Base-by-base conservation (phyloP, 2,329 filamentous ascomycete genomes). In the Ophiocordyceps camponoti-saundersi region DNA sequence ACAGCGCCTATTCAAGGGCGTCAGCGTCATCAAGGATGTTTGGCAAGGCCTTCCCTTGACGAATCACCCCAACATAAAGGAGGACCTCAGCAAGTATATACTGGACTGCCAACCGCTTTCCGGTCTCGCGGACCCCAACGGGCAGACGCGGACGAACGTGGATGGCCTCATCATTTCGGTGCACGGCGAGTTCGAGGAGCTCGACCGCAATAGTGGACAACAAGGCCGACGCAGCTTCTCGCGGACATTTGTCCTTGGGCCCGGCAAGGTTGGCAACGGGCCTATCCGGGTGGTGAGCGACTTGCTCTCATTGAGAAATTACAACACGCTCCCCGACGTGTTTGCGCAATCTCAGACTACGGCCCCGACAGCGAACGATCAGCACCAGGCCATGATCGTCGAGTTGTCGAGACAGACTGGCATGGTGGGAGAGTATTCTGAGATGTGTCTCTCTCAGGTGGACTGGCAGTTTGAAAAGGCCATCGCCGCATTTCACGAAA, bases 101-200 rank as follows among this genome's bases (percentile, higher is more conserved):
- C 79, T 94, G 58, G 87, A 94, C 62, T 89, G 85, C 53, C 81
- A 87, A 55, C 74, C 82, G 16, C 68, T 89, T 32, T 75, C 80
- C 2, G 79, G 81, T 32, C 71, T 93, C 22, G 73, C 75, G 3
- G 86, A 93, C 54, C 80, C 79, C 3, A 73, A 72, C 13, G 78
- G 79, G 1, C 71, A 80, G 52, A 80, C 71, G 50, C 59, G 66
- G 1, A 66, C 68, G 20, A 85, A 85, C 5, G 85, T 90, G 20
- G 83, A 85, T 52, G 86, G 87, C 8, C 75, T 93, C 52, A 73
- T 85, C 45, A 75, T 93, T 53, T 81, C 75, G 8, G 72, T 90
- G n/a, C 84, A 92, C 55, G 85, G 87, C 51, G 84, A 90, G 56
- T 93, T 87, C 50, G 80, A 90, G 44, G 88, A 95, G 58, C 67